phyloP scores from a whole-genome alignment of 2,329 filamentous ascomycete genomes.

The Iodosphaeria phyllophila region DNA sequence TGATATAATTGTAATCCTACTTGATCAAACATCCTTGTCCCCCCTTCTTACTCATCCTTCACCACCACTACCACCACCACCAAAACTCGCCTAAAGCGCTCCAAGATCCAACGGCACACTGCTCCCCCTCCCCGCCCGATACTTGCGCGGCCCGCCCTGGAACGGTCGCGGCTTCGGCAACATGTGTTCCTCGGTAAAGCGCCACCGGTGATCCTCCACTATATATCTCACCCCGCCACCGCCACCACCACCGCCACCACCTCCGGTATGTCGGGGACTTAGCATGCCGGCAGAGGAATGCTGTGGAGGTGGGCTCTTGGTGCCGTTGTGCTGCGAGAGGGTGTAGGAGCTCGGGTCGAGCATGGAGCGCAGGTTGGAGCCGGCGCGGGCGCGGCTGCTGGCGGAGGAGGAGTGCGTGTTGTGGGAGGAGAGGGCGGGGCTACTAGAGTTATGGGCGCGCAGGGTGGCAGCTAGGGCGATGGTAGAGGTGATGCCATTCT shows the following conservation, averaged over 20 bases:
- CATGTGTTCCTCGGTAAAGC: constrained; percentile 65
- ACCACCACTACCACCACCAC: constrained; percentile 3
- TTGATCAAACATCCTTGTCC: too few species aligned
- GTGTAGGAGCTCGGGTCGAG: constrained; percentile 65
- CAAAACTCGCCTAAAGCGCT: constrained; percentile 22
- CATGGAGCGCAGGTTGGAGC: constrained; percentile 35
- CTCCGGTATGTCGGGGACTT: too few species aligned
- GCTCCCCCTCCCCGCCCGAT: constrained; percentile 79
- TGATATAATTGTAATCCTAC: too few species aligned
- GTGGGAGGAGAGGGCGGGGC: constrained; percentile 23
- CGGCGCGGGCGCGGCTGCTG: constrained; percentile 18
- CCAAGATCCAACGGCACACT: constrained; percentile 80
- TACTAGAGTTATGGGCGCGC: constrained; percentile 16
- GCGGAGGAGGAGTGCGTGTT: constrained; percentile 9
- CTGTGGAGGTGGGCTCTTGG: constrained; percentile 15
- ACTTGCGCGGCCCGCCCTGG: constrained; percentile 53
- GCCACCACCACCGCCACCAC: constrained; percentile 13
- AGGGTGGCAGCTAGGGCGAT: constrained; percentile 15
- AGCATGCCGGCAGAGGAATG: constrained; percentile 30
- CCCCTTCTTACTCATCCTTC: background rate
- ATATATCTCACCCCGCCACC: constrained; percentile 32
- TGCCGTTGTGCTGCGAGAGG: constrained; percentile 40
- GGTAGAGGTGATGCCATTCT: constrained; percentile 12
- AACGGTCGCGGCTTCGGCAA: constrained; percentile 78
- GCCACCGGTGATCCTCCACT: constrained; percentile 72